phyloP scores from a whole-genome alignment of 768 basidiomycete species.

The Crucibulum laeve region DNA sequence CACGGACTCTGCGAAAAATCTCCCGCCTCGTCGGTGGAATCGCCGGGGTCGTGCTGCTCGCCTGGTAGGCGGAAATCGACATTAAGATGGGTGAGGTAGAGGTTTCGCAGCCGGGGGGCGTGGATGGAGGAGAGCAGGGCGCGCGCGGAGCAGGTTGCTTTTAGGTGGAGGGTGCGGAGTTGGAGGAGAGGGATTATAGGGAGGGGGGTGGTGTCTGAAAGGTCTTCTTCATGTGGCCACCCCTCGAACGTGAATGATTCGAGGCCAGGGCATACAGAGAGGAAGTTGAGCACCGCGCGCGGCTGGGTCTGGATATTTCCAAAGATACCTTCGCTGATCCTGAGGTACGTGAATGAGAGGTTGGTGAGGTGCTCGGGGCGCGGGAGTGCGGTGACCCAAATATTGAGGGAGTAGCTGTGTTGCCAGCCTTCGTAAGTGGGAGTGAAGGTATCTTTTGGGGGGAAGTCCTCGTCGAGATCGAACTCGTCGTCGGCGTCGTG shows the following conservation, averaged over 20 bases:
- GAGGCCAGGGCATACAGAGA: conserved; percentile 56
- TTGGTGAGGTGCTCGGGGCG: conserved; percentile 34
- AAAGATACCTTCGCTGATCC: conserved; percentile 46
- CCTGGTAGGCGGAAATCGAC: conserved; percentile 47
- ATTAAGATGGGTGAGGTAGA: conserved; percentile 66
- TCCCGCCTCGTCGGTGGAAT: conserved; percentile 68
- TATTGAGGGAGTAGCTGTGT: conserved; percentile 35
- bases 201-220: conserved; percentile 19
- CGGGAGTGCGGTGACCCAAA: conserved; percentile 50
- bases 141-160: conserved; percentile 59
- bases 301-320: conserved; percentile 36
- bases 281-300: conserved; percentile 52
- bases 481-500: conserved; percentile 26
- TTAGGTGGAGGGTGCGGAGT: conserved; percentile 53
- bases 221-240: conserved; percentile 40
- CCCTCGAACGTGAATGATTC: conserved; percentile 57
- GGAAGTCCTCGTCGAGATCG: conserved; percentile 20
- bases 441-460: conserved; percentile 25
- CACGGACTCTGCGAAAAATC: conserved; percentile 77
- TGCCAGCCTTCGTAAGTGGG: conserved; percentile 24
- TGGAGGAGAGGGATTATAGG: conserved; percentile 50
- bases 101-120: conserved; percentile 53
- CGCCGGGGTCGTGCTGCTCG: conserved; percentile 48
- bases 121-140: conserved; percentile 61
- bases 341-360: conserved; percentile 53